These are phyloP conservation scores for Auricularia sp. DNA, from an alignment of 768 basidiomycete genomes.

Conservation along the genomic window DNA sequence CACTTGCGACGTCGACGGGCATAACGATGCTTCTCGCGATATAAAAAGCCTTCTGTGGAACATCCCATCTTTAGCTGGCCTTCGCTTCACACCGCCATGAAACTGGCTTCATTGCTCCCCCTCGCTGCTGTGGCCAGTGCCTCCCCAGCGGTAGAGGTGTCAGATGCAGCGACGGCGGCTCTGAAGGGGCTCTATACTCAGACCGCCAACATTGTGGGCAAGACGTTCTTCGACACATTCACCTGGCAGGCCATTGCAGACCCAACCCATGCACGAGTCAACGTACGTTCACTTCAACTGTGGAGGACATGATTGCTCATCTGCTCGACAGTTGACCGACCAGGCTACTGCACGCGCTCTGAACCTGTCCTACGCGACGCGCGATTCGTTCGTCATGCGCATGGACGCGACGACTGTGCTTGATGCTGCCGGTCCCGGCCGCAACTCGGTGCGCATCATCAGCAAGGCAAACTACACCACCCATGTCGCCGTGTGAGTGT, in stretches of 20 bases:
- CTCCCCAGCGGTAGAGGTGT: too few relatives aligned
- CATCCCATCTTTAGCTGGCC: too few relatives aligned
- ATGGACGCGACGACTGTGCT: conserved; percentile 42
- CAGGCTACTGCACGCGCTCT: conserved; percentile 37
- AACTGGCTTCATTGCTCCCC: too few relatives aligned
- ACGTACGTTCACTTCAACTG: conserved; percentile 26
- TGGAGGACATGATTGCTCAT: background rate
- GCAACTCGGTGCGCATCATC: conserved; percentile 47
- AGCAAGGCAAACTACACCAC: conserved; percentile 44
- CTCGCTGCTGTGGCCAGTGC: too few relatives aligned
- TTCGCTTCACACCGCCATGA: too few relatives aligned
- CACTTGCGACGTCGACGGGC: too few relatives aligned
- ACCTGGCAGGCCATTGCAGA: conserved; percentile 39
- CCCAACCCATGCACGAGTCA: conserved; percentile 56
- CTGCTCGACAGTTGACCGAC: conserved; percentile 1
- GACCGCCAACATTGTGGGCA: conserved; percentile 35
- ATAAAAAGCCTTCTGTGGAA: too few relatives aligned
- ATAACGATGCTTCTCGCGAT: too few relatives aligned
- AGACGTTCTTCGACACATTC: conserved; percentile 43
- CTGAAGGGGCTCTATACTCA: background rate
- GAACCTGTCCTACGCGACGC: conserved; percentile 49
- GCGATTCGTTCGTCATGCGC: conserved; percentile 44
- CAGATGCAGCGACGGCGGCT: background rate
- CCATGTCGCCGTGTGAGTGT: conserved; percentile 41
- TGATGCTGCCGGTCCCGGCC: conserved; percentile 38